Evolutionary conservation across 441 rosid species (phyloP), one percentile per base, ranked within the genome.

Genomic region (Biscutella laevigata): DNA sequence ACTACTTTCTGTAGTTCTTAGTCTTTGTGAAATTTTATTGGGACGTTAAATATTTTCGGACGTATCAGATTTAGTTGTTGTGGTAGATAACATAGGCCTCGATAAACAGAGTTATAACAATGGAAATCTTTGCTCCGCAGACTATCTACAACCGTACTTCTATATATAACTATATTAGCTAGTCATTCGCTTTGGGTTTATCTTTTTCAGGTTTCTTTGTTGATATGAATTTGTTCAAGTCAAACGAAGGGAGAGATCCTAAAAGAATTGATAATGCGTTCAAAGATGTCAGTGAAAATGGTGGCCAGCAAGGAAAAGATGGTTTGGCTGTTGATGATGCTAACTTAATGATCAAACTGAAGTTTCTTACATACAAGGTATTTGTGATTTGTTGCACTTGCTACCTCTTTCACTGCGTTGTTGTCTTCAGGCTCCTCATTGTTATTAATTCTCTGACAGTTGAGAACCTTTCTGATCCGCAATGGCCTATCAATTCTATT

Each of bases 331-430:
- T 84, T 68, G 90, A 84, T 33, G 96, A 92, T 75, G 80, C 92
- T 61, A 88, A 88, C 74, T 62, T 92, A 47, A 92, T 92, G 98
- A 84, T 88, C 54, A 92, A 92, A 73, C 14, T 92, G 64, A 92
- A 92, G 67, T 86, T 92, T 63, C 98, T 92, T 34, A 79, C 95
- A 5, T 92, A 92, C 59, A 92, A 92, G 95, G 98, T 82, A 79
- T 16, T 52, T 49, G 12, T 53, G 17, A n/a, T 53, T 39, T 28
- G 22, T 21, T 57, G 49, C 40, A 17, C 9, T 45, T 20, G 11
- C 50, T 48, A 11, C 36, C 22, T 51, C 57, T 40, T 51, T 43
- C 17, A 3, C 35, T 42, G 29, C 25, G 29, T 44, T 29, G 12
- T 54, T 34, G 20, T 34, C 48, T 26, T 53, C 10, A 61, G 48